phyloP scores from a whole-genome alignment of 2,329 filamentous ascomycete species.

The Colletotrichum melonis region DNA sequence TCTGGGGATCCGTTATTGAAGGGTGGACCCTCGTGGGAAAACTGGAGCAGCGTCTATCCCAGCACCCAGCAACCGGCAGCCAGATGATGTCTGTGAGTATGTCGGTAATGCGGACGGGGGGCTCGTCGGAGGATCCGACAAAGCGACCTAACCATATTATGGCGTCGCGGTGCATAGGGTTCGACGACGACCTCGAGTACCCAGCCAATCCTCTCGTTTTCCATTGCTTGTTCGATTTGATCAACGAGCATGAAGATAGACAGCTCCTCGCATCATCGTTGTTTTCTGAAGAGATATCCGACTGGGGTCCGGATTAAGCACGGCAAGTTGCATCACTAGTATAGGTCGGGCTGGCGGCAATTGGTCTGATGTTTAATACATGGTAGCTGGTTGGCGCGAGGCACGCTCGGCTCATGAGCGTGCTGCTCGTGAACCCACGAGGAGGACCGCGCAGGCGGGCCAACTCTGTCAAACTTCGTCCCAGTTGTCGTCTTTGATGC shows the following conservation, averaged over 20 bases:
- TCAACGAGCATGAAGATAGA: background rate
- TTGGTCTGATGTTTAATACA: conserved; percentile 24
- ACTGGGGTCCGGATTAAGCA: conserved; percentile 11
- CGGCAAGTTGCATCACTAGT: conserved; percentile 21
- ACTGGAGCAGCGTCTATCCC: conserved; percentile 30
- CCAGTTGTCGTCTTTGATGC: background rate
- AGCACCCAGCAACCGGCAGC: conserved; percentile 28
- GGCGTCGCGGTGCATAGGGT: background rate
- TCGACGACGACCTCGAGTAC: background rate
- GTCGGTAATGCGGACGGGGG: conserved; percentile 25
- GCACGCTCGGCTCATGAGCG: background rate
- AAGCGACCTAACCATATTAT: background rate
- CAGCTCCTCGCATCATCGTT: background rate
- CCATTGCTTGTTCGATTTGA: background rate
- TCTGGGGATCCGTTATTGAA: conserved; percentile 28
- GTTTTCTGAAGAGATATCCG: background rate
- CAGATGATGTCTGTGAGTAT: conserved; percentile 15
- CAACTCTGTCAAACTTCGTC: background rate
- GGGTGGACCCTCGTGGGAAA: conserved; percentile 4
- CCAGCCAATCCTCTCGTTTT: background rate
- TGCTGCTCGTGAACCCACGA: background rate
- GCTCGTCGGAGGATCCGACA: conserved; percentile 26
- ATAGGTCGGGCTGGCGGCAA: conserved; percentile 5
- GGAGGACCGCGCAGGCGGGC: background rate
- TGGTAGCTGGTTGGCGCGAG: conserved; percentile 16